Evolutionary conservation across 2,329 filamentous ascomycete genomes (phyloP).

Genomic region (Fusarium lyarnte): DNA sequence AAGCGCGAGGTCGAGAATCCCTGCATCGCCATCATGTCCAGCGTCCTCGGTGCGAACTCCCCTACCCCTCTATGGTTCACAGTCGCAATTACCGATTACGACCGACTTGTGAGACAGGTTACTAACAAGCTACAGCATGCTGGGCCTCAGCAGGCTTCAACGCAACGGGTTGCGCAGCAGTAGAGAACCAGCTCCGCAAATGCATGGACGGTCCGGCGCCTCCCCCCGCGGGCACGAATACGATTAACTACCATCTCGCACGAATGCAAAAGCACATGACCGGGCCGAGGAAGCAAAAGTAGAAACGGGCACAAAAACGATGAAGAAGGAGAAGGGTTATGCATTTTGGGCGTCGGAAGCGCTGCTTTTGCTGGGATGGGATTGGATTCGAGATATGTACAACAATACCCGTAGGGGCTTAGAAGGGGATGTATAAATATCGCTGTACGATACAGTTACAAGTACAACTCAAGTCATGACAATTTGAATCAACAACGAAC

Average conservation of each 20-base stretch:
- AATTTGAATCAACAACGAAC: background rate
- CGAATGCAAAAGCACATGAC: constrained; percentile 79
- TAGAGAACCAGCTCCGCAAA: constrained; percentile 68
- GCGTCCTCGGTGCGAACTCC: constrained; percentile 60
- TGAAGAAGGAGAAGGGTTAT: background rate
- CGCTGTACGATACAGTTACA: constrained; percentile 43
- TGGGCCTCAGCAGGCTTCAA: constrained; percentile 84
- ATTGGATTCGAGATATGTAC: constrained; percentile 24
- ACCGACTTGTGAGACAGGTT: background rate
- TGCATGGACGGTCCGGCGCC: constrained; percentile 83
- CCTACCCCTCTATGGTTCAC: background rate
- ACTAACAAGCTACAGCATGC: constrained; percentile 66
- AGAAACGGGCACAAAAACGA: background rate
- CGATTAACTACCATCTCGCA: constrained; percentile 91
- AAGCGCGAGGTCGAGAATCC: constrained; percentile 61
- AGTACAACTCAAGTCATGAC: constrained; percentile 24
- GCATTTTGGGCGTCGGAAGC: constrained; percentile 38
- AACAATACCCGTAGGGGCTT: constrained; percentile 26
- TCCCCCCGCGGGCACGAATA: constrained; percentile 66
- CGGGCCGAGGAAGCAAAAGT: constrained; percentile 51
- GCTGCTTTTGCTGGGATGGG: constrained; percentile 33
- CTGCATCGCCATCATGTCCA: constrained; percentile 66
- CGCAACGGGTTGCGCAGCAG: constrained; percentile 64
- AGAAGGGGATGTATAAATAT: constrained; percentile 38
- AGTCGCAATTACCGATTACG: no score